These are phyloP conservation scores for Suillus sp. DNA, from an alignment of 768 basidiomycete species.

Conservation along the genomic window DNA sequence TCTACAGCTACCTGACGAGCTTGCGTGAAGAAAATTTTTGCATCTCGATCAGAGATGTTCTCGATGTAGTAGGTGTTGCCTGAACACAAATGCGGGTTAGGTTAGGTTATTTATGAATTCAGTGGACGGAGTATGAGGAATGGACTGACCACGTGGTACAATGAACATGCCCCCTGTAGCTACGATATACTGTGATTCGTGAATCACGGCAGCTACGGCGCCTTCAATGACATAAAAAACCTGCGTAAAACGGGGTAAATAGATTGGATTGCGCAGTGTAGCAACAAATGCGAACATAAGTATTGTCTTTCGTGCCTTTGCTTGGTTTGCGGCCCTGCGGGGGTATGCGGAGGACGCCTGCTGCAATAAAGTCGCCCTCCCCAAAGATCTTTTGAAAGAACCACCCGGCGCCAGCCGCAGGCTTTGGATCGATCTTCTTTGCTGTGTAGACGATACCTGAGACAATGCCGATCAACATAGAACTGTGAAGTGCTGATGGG, in stretches of 20 bases:
- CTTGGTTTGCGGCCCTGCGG: conserved; percentile 78
- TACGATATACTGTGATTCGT: conserved; percentile 76
- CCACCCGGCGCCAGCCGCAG: conserved; percentile 69
- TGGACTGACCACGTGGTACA: conserved; percentile 77
- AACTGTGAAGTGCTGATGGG: not conserved
- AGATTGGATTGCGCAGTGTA: not conserved
- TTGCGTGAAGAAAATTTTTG: conserved; percentile 90
- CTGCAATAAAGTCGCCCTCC: conserved; percentile 89
- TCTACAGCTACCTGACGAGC: conserved; percentile 55
- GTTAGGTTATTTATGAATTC: not conserved
- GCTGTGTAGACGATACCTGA: conserved; percentile 81
- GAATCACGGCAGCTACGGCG: conserved; percentile 82
- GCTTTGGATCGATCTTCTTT: conserved; percentile 61
- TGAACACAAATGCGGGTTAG: conserved; percentile 28
- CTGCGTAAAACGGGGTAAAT: conserved; percentile 35
- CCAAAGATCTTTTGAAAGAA: conserved; percentile 90
- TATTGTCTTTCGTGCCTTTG: conserved; percentile 92
- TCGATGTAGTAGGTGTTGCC: conserved; percentile 91
- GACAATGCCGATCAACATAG: conserved; percentile 12
- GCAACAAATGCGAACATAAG: conserved; percentile 63
- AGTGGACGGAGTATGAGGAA: conserved; percentile 1
- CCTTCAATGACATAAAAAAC: conserved; percentile 86
- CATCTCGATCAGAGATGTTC: conserved; percentile 81
- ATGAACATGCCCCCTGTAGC: conserved; percentile 85
- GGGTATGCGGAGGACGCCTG: conserved; percentile 85